Percentiles rank a stretch among this genome's conserved stretches.
Conservation (phyloP, 2,329 filamentous ascomycete genomes). For the Aspergillus candidus region DNA sequence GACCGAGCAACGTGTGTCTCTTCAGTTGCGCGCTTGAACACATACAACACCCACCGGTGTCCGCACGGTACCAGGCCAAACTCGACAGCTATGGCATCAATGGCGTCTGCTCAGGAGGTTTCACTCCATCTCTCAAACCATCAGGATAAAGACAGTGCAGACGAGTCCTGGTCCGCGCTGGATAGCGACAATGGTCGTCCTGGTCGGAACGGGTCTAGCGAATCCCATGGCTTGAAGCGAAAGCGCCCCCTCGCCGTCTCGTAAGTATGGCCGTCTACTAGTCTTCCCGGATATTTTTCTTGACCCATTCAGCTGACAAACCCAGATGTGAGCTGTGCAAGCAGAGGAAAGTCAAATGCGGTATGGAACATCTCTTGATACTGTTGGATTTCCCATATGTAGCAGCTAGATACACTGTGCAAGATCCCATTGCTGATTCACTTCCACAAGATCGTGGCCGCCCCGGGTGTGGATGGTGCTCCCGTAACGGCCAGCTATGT, state of each 20-base stretch:
- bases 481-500: slow-evolving; percentile 59
- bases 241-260: slow-evolving; percentile 36
- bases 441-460: slow-evolving; percentile 43
- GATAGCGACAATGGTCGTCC: slow-evolving; percentile 30
- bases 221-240: slow-evolving; percentile 27
- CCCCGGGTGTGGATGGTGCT: slow-evolving; percentile 64
- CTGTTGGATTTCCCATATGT: neutral
- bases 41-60: slow-evolving; percentile 20
- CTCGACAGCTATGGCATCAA: slow-evolving; percentile 12
- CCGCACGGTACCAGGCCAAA: slow-evolving; percentile 34
- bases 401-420: neutral
- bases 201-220: slow-evolving; percentile 23
- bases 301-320: slow-evolving; percentile 15
- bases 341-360: slow-evolving; percentile 43
- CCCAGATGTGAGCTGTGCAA: slow-evolving; percentile 41
- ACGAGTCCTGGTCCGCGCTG: slow-evolving; percentile 29
- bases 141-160: slow-evolving; percentile 25
- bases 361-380: slow-evolving; percentile 19
- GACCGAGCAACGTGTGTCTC: neutral
- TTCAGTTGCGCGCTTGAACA: neutral
- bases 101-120: slow-evolving; percentile 17
- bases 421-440: slow-evolving; percentile 6
- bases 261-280: slow-evolving; percentile 21
- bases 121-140: slow-evolving; percentile 17
- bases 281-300: neutral